A percentile compares a stretch with the other conserved stretches of the same genome.
Conservation (phyloP, 2,329 filamentous ascomycete species). For the Teratosphaeria destructans region DNA sequence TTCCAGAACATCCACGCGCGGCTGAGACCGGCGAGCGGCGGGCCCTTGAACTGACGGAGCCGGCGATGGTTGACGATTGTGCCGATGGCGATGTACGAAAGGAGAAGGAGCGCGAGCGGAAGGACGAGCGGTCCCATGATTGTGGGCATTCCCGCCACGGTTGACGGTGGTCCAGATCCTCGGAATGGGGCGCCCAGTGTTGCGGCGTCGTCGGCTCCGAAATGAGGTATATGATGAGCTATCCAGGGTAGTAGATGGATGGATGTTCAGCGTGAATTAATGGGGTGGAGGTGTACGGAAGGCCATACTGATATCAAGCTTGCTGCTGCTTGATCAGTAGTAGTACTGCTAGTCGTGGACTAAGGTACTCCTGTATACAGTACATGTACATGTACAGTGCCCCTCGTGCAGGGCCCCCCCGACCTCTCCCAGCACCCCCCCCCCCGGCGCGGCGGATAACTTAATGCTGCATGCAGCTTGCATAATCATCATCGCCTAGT, state of each 20-base stretch:
- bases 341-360: too few relatives aligned
- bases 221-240: too few relatives aligned
- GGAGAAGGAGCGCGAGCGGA: background rate
- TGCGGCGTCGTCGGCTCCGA: background rate
- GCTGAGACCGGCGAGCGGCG: conserved; percentile 13
- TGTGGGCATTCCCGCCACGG: background rate
- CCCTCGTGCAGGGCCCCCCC: too few relatives aligned
- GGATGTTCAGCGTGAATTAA: background rate
- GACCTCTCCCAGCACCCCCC: too few relatives aligned
- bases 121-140: background rate
- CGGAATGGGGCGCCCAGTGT: background rate
- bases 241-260: too few relatives aligned
- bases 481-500: too few relatives aligned
- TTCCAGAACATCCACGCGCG: conserved; percentile 21
- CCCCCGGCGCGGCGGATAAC: too few relatives aligned
- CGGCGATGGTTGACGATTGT: conserved; percentile 14
- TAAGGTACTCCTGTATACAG: too few relatives aligned
- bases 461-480: too few relatives aligned
- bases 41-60: conserved; percentile 19
- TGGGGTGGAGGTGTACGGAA: background rate
- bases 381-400: too few relatives aligned
- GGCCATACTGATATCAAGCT: too few relatives aligned
- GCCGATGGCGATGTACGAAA: conserved; percentile 11
- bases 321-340: too few relatives aligned
- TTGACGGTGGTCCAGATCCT: background rate